These are phyloP conservation scores for Dactylellina parvicollis DNA, from an alignment of 2,329 filamentous ascomycete species.

Conservation along the genomic window DNA sequence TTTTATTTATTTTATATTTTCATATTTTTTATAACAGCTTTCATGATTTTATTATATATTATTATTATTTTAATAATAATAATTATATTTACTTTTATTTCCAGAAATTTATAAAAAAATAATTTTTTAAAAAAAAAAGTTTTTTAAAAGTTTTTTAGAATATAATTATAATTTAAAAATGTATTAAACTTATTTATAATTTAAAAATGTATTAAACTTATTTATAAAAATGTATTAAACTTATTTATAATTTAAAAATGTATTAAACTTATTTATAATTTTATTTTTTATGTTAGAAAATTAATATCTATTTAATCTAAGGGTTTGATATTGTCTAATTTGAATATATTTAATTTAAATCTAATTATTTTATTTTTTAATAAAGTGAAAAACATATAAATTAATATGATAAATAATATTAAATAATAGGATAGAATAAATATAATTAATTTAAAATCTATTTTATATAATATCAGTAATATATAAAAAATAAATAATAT, in stretches of 20 bases:
- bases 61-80: conserved; percentile 19
- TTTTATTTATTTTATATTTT: conserved; percentile 3
- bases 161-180: not conserved
- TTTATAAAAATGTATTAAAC: too few species aligned
- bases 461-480: too few species aligned
- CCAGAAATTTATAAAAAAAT: conserved; percentile 5
- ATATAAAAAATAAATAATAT: too few species aligned
- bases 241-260: too few species aligned
- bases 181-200: too few species aligned
- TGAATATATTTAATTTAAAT: not conserved
- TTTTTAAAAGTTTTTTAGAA: too few species aligned
- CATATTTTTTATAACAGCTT: conserved; percentile 1
- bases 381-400: too few species aligned
- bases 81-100: conserved; percentile 15
- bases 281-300: too few species aligned
- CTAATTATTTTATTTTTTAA: not conserved
- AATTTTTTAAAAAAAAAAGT: conserved; percentile 6
- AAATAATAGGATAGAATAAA: not conserved
- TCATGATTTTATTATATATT: conserved; percentile 21
- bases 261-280: too few species aligned
- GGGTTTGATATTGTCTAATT: not conserved
- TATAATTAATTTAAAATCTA: too few species aligned
- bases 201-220: too few species aligned
- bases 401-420: not conserved
- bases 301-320: too few species aligned